phyloP scores from a whole-genome alignment of 1,284 basidiomycete species.

The Coriolopsis trogii region DNA sequence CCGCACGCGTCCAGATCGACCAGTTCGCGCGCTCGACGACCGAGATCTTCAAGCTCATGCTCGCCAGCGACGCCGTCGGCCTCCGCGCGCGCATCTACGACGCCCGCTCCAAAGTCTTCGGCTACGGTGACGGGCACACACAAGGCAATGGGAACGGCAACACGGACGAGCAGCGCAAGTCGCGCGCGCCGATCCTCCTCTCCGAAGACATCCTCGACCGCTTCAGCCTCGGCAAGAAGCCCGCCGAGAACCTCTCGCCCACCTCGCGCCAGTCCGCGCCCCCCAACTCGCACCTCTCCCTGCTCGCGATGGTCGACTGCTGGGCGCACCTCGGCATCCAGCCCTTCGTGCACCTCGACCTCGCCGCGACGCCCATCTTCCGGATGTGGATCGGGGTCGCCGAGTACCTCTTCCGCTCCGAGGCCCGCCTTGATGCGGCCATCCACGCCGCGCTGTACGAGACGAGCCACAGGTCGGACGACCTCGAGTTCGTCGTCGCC shows the following conservation, averaged over 20 bases:
- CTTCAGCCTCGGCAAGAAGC: constrained; percentile 75
- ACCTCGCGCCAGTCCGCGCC: constrained; percentile 28
- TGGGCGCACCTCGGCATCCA: constrained; percentile 90
- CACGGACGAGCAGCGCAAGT: constrained; percentile 12
- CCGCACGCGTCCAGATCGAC: constrained; percentile 88
- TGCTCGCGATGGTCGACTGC: constrained; percentile 99
- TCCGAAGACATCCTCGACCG: constrained; percentile 87
- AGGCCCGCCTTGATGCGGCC: constrained; percentile 65
- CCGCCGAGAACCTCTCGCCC: constrained; percentile 7
- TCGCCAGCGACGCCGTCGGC: constrained; percentile 71
- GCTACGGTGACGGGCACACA: constrained; percentile 24
- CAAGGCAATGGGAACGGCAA: neutral
- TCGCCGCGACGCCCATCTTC: constrained; percentile 97
- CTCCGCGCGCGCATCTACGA: constrained; percentile 77
- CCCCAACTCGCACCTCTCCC: constrained; percentile 90
- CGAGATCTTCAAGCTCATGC: constrained; percentile 96
- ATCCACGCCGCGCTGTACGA: constrained; percentile 81
- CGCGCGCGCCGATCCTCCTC: constrained; percentile 75
- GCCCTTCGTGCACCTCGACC: constrained; percentile 89
- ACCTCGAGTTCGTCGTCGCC: constrained; percentile 93
- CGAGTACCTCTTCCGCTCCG: constrained; percentile 88
- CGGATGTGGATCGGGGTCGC: constrained; percentile 97
- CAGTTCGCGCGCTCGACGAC: constrained; percentile 87
- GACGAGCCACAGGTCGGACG: constrained; percentile 84
- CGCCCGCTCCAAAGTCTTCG: constrained; percentile 84